Percentiles rank a stretch among this genome's conserved stretches.
phyloP scores from a whole-genome alignment of 2,329 filamentous ascomycete species.

The Cladophialophora exuberans region DNA sequence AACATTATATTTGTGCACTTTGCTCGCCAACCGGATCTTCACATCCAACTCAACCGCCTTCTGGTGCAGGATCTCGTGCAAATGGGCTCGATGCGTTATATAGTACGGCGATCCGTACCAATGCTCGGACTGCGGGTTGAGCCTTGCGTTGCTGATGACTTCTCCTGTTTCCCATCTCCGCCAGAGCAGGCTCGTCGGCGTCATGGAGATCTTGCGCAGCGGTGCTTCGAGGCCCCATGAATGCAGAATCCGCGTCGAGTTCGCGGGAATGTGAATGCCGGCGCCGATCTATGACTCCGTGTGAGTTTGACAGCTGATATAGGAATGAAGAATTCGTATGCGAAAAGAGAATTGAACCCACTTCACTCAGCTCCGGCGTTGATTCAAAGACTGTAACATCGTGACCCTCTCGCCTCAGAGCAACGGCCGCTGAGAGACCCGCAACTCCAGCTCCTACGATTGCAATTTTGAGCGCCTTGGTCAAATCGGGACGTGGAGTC shows the following conservation, averaged over 20 bases:
- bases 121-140: slow-evolving; percentile 4
- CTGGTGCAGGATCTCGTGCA: slow-evolving; percentile 10
- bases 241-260: slow-evolving; percentile 33
- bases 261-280: slow-evolving; percentile 35
- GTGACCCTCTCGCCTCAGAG: slow-evolving; percentile 37
- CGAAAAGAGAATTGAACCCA: background rate
- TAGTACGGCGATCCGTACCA: slow-evolving; percentile 11
- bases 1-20: slow-evolving; percentile 3
- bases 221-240: slow-evolving; percentile 30
- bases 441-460: slow-evolving; percentile 39
- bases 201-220: slow-evolving; percentile 1
- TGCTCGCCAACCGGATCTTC: background rate
- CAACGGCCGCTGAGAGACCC: slow-evolving; percentile 37
- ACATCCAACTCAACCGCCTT: slow-evolving; percentile 10
- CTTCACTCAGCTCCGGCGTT: slow-evolving; percentile 7
- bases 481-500: background rate
- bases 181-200: slow-evolving; percentile 5
- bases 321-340: background rate
- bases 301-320: background rate
- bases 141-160: slow-evolving; percentile 2
- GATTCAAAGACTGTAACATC: slow-evolving; percentile 33
- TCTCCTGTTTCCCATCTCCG: slow-evolving; percentile 2
- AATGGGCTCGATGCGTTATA: slow-evolving; percentile 8
- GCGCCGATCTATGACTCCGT: slow-evolving; percentile 32
- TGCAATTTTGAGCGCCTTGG: slow-evolving; percentile 3